Conservation (phyloP, 2,329 filamentous ascomycete genomes). For the Penicillium sp. region DNA sequence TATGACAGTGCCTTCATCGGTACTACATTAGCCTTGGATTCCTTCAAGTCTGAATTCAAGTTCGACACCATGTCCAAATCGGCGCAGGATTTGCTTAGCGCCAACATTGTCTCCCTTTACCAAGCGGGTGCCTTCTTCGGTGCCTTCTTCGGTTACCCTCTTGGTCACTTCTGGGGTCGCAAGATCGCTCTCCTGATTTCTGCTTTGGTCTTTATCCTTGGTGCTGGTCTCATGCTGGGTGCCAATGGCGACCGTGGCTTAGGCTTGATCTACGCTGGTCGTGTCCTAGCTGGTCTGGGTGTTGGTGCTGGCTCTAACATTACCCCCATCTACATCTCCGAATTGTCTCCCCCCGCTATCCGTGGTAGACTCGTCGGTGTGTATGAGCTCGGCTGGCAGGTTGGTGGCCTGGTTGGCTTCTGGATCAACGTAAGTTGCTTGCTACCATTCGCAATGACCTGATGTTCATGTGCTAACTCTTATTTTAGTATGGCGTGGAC, state of each 20-base stretch:
- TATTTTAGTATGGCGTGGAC: constrained; percentile 52
- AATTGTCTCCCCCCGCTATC: constrained; percentile 56
- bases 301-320: constrained; percentile 56
- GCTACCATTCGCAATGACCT: not conserved
- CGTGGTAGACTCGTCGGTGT: constrained; percentile 56
- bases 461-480: not conserved
- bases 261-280: constrained; percentile 55
- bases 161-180: constrained; percentile 67
- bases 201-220: constrained; percentile 65
- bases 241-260: constrained; percentile 62
- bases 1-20: constrained; percentile 77
- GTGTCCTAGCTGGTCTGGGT: constrained; percentile 55
- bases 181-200: constrained; percentile 64
- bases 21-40: constrained; percentile 69
- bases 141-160: constrained; percentile 66
- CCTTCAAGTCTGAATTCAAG: constrained; percentile 68
- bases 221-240: constrained; percentile 71
- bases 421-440: constrained; percentile 41
- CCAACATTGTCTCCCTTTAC: constrained; percentile 79
- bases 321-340: constrained; percentile 58
- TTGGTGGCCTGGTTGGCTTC: constrained; percentile 47
- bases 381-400: constrained; percentile 55
- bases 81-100: constrained; percentile 56
- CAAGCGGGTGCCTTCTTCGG: constrained; percentile 85
- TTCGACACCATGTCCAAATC: constrained; percentile 51